phyloP scores from a whole-genome alignment of 108 stramenopile genomes.

The Nannochloropsis salina region DNA sequence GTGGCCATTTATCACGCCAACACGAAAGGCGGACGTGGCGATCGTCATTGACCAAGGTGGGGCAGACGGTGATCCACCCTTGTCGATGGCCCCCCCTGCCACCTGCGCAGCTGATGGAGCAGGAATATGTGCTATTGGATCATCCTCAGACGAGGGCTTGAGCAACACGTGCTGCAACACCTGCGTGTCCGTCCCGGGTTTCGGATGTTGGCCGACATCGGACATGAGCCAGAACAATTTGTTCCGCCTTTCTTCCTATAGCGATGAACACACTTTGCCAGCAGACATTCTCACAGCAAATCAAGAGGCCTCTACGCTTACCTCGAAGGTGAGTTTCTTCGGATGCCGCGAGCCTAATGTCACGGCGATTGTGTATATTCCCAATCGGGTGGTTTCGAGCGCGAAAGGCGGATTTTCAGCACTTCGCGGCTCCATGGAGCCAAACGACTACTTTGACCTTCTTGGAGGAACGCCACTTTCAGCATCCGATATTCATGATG shows the following conservation, averaged over 20 bases:
- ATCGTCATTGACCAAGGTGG: slow-evolving; percentile 16
- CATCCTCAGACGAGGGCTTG: background rate
- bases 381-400: background rate
- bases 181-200: background rate
- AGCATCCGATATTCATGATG: background rate
- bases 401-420: background rate
- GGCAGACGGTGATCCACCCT: background rate
- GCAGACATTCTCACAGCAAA: background rate
- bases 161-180: background rate
- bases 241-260: background rate
- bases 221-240: background rate
- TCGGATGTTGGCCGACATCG: background rate
- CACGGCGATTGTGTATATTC: background rate
- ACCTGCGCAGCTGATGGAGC: background rate
- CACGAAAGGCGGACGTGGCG: slow-evolving; percentile 10
- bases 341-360: background rate
- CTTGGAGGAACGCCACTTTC: background rate
- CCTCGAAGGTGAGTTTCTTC: background rate
- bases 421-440: background rate
- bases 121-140: background rate
- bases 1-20: background rate
- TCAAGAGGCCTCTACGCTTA: background rate
- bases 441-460: background rate
- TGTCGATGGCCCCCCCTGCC: background rate
- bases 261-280: background rate